phyloP scores from a whole-genome alignment of 495 filamentous ascomycete species.

The Penicillium dipodomyicola region DNA sequence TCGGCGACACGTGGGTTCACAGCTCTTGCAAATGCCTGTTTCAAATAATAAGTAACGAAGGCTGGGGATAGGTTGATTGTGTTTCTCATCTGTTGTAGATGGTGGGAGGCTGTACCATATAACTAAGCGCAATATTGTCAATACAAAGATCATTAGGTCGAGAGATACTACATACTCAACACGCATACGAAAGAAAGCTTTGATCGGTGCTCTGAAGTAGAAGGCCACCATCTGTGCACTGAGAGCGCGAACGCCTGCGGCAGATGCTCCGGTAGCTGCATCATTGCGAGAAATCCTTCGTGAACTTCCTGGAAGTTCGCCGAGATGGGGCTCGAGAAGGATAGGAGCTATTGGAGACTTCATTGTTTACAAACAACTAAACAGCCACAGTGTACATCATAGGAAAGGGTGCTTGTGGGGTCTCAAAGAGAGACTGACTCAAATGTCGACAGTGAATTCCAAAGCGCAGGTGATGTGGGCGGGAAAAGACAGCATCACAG shows the following conservation, averaged over 20 bases:
- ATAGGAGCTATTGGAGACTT: conserved; percentile 21
- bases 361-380: conserved; percentile 3
- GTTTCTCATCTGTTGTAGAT: neutral
- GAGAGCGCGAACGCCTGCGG: conserved; percentile 75
- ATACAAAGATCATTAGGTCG: conserved; percentile 12
- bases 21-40: conserved; percentile 63
- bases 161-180: conserved; percentile 65
- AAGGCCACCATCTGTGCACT: conserved; percentile 78
- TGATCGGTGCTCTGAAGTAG: conserved; percentile 85
- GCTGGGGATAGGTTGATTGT: conserved; percentile 26
- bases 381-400: neutral
- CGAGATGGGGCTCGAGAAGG: conserved; percentile 21
- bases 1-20: conserved; percentile 60
- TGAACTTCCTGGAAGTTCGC: conserved; percentile 16
- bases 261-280: conserved; percentile 72
- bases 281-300: conserved; percentile 55
- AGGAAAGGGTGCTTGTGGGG: neutral
- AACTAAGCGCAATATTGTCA: conserved; percentile 41
- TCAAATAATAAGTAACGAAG: conserved; percentile 2
- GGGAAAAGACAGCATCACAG: conserved; percentile 4
- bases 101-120: conserved; percentile 49
- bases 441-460: neutral
- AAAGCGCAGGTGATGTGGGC: neutral
- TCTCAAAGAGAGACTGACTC: neutral
- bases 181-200: conserved; percentile 83